Percentiles rank a stretch among this genome's conserved stretches.
phyloP scores from a whole-genome alignment of 1,139 yeast genomes.

The Kazachstania sp. region DNA sequence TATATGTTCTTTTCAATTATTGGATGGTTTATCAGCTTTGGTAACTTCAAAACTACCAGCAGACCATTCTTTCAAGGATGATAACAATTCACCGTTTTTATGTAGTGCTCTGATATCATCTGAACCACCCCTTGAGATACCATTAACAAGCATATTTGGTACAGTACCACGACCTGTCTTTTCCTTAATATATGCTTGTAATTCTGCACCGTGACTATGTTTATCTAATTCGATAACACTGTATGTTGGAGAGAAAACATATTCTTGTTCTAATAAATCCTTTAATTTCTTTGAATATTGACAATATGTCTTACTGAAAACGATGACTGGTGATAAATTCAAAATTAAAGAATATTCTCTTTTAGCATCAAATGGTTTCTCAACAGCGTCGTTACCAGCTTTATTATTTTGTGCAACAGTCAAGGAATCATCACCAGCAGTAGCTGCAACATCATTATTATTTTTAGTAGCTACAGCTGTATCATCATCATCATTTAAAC shows the following conservation, averaged over 20 bases:
- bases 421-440: conserved; percentile 4
- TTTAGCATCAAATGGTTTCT: conserved; percentile 45
- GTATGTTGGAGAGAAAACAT: conserved; percentile 65
- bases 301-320: conserved; percentile 63
- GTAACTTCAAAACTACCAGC: conserved; percentile 14
- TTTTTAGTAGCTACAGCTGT: background rate
- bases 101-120: conserved; percentile 70
- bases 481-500: conserved; percentile 4
- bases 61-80: conserved; percentile 19
- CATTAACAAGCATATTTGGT: conserved; percentile 61
- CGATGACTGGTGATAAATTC: conserved; percentile 56
- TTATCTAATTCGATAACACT: conserved; percentile 72
- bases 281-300: conserved; percentile 72
- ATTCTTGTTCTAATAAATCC: conserved; percentile 51
- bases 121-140: conserved; percentile 61
- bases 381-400: background rate
- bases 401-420: background rate
- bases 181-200: conserved; percentile 51
- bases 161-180: conserved; percentile 60
- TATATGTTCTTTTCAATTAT: conserved; percentile 8
- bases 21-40: conserved; percentile 19
- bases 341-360: conserved; percentile 53
- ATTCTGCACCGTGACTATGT: conserved; percentile 55
- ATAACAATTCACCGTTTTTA: conserved; percentile 19
- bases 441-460: too few relatives aligned